Evolutionary conservation across 106 monocot species (phyloP), one percentile per base, ranked within the genome.

Genomic region (Posidonia australis): DNA sequence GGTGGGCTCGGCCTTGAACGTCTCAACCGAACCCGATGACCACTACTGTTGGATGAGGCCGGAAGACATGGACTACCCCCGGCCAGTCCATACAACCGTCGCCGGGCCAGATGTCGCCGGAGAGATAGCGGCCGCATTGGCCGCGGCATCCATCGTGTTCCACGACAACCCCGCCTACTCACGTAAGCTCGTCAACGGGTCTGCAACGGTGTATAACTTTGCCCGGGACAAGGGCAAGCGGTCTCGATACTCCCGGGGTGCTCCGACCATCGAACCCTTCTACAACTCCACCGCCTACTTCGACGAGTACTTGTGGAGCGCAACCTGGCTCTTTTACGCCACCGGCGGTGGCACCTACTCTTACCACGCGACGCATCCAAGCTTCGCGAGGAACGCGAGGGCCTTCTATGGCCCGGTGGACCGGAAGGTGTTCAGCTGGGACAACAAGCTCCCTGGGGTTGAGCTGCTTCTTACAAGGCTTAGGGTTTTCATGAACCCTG

Each of bases 241-340:
- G 5, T 22, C 51, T 0, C 24, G 41, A 0, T 86, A 90, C 69
- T 78, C 78, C 30, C 55, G 20, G 18, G 77, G 72, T 13, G 72
- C 71, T 51, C 58, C 27, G 18, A 1, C 26, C 26, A 77, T 81
- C 16, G 73, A 70, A 29, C 57, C 47, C n/a, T 91, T 64, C 79
- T 91, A 91, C 79, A 91, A 91, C 69, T 91, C 90, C 0, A 81
- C 79, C 12, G 78, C 81, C 1, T 91, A 83, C 79, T 91, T 76
- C 75, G 90, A 91, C 53, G 90, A 91, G 72, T 91, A 78, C 76
- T 81, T 91, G 69, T 91, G 86, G 90, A 62, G 80, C 48, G 81
- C 80, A 0, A 77, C 83, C 16, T 91, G 90, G 90, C 79, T 91
- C 80, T 86, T 72, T 72, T 86, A 83, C 29, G 90, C 90, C 29